phyloP scores from a whole-genome alignment of 163 green algal genomes.

The Scenedesmus sp. region DNA sequence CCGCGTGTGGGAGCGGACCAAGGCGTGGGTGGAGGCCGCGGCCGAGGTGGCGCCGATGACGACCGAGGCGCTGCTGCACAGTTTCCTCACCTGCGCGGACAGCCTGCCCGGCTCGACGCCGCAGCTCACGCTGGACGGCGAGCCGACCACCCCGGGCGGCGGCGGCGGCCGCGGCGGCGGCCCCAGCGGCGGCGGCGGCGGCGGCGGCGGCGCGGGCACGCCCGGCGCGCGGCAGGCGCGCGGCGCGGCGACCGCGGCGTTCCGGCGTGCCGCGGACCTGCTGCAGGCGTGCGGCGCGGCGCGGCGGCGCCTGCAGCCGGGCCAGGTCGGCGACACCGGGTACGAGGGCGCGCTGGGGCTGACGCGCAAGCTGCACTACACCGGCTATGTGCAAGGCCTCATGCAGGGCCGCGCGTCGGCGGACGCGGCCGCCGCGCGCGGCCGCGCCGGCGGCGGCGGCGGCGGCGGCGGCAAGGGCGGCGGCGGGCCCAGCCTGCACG shows the following conservation, averaged over 20 bases:
- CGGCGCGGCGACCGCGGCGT: conserved; percentile 39
- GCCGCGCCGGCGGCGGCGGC: neutral
- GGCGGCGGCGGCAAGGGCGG: conserved; percentile 4
- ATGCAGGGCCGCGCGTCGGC: neutral
- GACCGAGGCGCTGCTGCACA: conserved; percentile 60
- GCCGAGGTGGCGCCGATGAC: conserved; percentile 46
- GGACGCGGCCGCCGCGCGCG: neutral
- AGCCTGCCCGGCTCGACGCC: conserved; percentile 26
- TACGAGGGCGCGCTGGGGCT: conserved; percentile 49
- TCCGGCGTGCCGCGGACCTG: conserved; percentile 53
- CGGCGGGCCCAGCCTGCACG: too few species aligned
- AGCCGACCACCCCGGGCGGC: too few species aligned
- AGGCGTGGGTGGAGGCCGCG: conserved; percentile 51
- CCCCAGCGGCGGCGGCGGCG: conserved; percentile 4
- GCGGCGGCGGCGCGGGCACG: neutral
- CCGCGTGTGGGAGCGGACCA: conserved; percentile 54
- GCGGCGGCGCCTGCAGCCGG: conserved; percentile 17
- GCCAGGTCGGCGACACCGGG: neutral
- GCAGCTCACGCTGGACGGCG: too few species aligned
- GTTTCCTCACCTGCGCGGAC: conserved; percentile 54
- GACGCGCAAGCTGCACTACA: conserved; percentile 59
- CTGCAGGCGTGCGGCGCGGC: conserved; percentile 48
- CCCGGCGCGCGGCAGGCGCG: neutral
- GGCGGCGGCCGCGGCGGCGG: neutral
- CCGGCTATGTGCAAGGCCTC: conserved; percentile 40